Evolutionary conservation across 345 rosid species (phyloP), one percentile per base, ranked within the genome.

Genomic region (Salix exigua): DNA sequence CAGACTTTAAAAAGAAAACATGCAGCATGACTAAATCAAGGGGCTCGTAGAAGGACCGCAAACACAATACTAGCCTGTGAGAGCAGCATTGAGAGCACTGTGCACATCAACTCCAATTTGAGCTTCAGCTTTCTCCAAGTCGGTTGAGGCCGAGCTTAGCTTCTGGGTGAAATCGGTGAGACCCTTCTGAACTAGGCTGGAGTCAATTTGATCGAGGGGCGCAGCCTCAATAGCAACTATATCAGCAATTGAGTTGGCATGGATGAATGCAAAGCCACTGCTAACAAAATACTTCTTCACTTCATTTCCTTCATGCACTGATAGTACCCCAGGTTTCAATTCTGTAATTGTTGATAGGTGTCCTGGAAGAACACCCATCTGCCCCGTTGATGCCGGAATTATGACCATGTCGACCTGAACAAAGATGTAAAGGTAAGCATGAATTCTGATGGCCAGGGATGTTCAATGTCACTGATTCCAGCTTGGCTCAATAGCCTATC

Each of bases 291-390:
- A 92, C 73, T 94, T 94, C 44, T 82, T 87, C 33, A 76, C 74
- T 46, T 90, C 91, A 66, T 83, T 92, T 55, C 88, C 98, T 83
- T 91, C 95, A 44, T 90, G 97, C 58, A 94, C 97, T 0, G 96
- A 89, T 81, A 92, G 73, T 70, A 92, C 82, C 42, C 98, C 97
- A 0, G 98, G 97, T 77, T 92, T 91, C 66, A 92, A 81, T 88
- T 94, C 98, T 33, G 94, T 87, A 37, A 94, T 89, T 65, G 94
- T 89, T 5, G 94, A 86, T 25, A 88, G 92, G 42, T 91, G 96
- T 80, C 94, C 96, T 1, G 97, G 96, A 78, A 94, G 85, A 70
- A 92, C 93, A 76, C 97, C 97, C 94, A 94, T 92, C 63, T 94
- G 96, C 66, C 96, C 94, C 2, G 92, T 90, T 51, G 96, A 85